Percentiles rank a stretch among this genome's conserved stretches.
Evolutionary conservation across 768 basidiomycete species (phyloP).

Genomic region (Glaciozyma martinii): DNA sequence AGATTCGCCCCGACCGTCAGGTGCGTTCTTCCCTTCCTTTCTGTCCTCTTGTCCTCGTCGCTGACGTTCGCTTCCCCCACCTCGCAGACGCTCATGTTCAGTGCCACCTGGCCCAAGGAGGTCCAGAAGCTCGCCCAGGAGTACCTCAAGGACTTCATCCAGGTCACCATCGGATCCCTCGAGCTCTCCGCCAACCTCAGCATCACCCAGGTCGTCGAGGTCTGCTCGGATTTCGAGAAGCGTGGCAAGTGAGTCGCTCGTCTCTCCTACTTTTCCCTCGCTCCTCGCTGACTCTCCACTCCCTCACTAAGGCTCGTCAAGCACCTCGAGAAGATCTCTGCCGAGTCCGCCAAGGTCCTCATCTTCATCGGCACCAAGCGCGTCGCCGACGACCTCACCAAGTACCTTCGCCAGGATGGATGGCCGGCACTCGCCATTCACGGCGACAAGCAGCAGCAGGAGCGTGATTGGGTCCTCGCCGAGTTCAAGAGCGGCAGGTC

Average conservation of each 20-base stretch:
- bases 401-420: slow-evolving; percentile 89
- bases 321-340: slow-evolving; percentile 72
- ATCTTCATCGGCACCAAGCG: slow-evolving; percentile 97
- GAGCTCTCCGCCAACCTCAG: slow-evolving; percentile 98
- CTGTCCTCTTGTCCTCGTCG: no score
- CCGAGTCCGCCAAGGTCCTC: slow-evolving; percentile 91
- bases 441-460: slow-evolving; percentile 96
- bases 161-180: slow-evolving; percentile 98
- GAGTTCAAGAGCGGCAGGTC: slow-evolving; percentile 91
- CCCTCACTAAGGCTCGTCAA: slow-evolving; percentile 94
- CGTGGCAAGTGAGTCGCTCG: slow-evolving; percentile 48
- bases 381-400: slow-evolving; percentile 93
- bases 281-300: slow-evolving; percentile 98
- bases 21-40: no score
- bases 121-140: slow-evolving; percentile 97
- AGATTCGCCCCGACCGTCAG: slow-evolving; percentile 86
- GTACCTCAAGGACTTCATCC: slow-evolving; percentile 91
- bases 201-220: slow-evolving; percentile 88
- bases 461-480: slow-evolving; percentile 95
- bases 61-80: slow-evolving; percentile 34
- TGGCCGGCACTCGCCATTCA: slow-evolving; percentile 98
- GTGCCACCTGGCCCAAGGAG: slow-evolving; percentile 43
- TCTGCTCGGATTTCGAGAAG: slow-evolving; percentile 90
- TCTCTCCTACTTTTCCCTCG: background rate
- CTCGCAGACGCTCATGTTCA: slow-evolving; percentile 79